phyloP scores from a whole-genome alignment of 1,284 basidiomycete species.

The Boletus mariae region DNA sequence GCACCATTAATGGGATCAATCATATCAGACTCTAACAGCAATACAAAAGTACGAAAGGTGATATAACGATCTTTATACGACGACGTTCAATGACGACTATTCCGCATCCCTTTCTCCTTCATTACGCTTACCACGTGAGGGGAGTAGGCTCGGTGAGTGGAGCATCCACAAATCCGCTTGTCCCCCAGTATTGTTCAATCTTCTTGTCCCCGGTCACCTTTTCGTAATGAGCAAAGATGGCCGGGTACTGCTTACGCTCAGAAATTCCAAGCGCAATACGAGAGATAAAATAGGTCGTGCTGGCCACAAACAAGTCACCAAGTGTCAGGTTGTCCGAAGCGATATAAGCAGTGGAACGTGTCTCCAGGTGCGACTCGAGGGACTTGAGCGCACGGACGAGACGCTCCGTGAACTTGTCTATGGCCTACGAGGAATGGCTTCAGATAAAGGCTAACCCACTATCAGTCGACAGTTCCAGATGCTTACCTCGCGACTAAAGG shows the following conservation, averaged over 20 bases:
- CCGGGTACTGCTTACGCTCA: slow-evolving; percentile 40
- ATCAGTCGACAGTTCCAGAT: neutral
- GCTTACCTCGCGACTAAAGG: neutral
- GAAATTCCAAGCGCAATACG: slow-evolving; percentile 37
- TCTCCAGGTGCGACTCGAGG: slow-evolving; percentile 51
- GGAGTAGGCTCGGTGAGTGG: slow-evolving; percentile 8
- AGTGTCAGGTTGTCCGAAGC: slow-evolving; percentile 58
- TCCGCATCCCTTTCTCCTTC: neutral
- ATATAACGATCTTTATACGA: neutral
- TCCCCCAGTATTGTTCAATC: slow-evolving; percentile 31
- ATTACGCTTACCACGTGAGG: neutral
- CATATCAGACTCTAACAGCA: too few species aligned
- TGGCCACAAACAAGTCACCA: slow-evolving; percentile 53
- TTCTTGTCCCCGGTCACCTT: slow-evolving; percentile 48
- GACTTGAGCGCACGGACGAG: slow-evolving; percentile 28
- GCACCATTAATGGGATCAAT: too few species aligned
- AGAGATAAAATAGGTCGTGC: slow-evolving; percentile 32
- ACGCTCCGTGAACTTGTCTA: slow-evolving; percentile 9
- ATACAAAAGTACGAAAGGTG: neutral
- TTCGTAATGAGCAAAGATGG: slow-evolving; percentile 48
- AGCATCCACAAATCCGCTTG: slow-evolving; percentile 12
- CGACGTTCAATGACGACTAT: neutral
- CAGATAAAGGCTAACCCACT: neutral
- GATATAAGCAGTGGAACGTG: slow-evolving; percentile 39
- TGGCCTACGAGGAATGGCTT: neutral